Evolutionary conservation across 2,329 filamentous ascomycete genomes (phyloP).

Genomic region (Trichophyton equinum): DNA sequence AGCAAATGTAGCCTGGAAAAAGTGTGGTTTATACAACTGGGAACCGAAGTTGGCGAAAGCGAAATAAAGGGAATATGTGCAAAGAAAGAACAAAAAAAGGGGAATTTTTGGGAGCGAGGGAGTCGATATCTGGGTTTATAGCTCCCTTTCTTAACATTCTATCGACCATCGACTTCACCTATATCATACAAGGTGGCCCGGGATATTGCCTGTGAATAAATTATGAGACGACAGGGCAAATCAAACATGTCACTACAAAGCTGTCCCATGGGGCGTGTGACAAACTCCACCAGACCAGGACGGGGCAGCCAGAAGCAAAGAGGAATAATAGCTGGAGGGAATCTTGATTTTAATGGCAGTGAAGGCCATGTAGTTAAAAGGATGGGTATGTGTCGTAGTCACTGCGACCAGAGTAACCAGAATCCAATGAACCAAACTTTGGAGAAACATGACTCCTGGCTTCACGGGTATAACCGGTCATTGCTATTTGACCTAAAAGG

Average conservation of each 20-base stretch:
- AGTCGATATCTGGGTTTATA: constrained; percentile 1
- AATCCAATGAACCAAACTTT: not conserved
- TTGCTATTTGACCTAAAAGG: not conserved
- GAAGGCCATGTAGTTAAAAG: not conserved
- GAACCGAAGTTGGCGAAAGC: not conserved
- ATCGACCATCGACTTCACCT: not conserved
- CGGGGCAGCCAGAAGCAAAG: not conserved
- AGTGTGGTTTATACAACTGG: not conserved
- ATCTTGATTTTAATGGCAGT: not conserved
- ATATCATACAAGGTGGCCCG: not conserved
- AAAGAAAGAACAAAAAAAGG: not conserved
- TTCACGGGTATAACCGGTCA: not conserved
- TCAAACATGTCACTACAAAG: constrained; percentile 5
- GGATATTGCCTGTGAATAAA: constrained; percentile 2
- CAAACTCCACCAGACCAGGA: not conserved
- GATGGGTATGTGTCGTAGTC: not conserved
- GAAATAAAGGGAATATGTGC: not conserved
- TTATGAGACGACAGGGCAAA: not conserved
- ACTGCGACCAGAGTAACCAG: not conserved
- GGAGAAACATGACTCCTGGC: not conserved
- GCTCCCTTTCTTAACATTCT: not conserved
- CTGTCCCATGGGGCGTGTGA: not conserved
- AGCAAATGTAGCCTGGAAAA: not conserved
- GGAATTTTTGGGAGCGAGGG: not conserved
- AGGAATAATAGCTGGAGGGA: not conserved